These are phyloP conservation scores for Fusarium sp. DNA, from an alignment of 2,329 filamentous ascomycete genomes.

Conservation along the genomic window DNA sequence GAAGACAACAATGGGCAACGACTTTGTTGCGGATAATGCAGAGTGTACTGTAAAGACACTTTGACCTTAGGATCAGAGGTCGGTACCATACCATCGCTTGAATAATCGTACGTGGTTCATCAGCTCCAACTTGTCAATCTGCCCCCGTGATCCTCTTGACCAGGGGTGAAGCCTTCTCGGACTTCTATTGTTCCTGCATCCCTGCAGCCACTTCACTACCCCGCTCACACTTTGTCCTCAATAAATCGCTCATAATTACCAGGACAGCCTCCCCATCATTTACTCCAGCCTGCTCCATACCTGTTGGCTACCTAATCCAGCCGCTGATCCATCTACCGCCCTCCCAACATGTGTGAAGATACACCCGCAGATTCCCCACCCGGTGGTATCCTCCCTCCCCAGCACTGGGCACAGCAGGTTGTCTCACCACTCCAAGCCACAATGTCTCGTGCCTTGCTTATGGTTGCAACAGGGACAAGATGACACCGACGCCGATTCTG, in stretches of 20 bases:
- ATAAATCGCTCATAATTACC: not conserved
- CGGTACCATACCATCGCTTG: not conserved
- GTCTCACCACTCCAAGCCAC: constrained; percentile 1
- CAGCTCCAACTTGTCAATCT: not conserved
- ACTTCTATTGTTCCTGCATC: not conserved
- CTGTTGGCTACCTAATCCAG: not conserved
- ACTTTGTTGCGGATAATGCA: not conserved
- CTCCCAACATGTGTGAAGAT: not conserved
- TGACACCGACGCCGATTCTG: constrained; percentile 18
- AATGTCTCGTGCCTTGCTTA: not conserved
- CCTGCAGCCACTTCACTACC: not conserved
- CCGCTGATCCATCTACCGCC: not conserved
- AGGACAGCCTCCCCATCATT: not conserved
- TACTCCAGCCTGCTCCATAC: not conserved
- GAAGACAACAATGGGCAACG: not conserved
- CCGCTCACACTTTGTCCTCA: not conserved
- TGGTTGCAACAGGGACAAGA: not conserved
- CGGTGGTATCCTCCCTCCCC: not conserved
- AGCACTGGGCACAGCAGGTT: constrained; percentile 19
- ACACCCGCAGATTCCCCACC: not conserved
- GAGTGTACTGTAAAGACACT: not conserved
- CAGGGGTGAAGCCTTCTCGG: not conserved
- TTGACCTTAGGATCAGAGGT: not conserved
- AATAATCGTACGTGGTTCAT: not conserved
- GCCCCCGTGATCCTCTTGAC: not conserved